phyloP scores from a whole-genome alignment of 208 protist species.

The Trypanosoma rangeli region DNA sequence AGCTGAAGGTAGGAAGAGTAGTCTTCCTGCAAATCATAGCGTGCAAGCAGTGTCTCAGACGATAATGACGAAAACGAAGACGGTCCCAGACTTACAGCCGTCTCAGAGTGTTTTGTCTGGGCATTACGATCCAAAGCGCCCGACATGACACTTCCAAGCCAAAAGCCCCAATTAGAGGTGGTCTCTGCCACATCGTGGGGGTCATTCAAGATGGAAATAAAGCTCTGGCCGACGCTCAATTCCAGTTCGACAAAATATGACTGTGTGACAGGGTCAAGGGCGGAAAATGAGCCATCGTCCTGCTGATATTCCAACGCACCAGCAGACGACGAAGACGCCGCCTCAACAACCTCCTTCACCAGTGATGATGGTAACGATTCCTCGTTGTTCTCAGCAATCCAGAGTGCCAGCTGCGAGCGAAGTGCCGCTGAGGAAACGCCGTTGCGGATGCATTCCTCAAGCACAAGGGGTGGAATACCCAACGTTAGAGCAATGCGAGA shows the following conservation, averaged over 20 bases:
- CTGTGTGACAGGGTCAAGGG: slow-evolving; percentile 66
- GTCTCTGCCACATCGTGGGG: slow-evolving; percentile 32
- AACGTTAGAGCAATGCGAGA: slow-evolving; percentile 46
- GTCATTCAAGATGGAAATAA: slow-evolving; percentile 90
- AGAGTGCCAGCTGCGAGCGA: slow-evolving; percentile 57
- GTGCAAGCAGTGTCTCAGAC: slow-evolving; percentile 41
- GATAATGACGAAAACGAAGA: slow-evolving; percentile 26
- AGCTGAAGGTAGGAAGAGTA: slow-evolving; percentile 70
- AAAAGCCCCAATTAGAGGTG: slow-evolving; percentile 47
- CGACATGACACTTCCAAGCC: slow-evolving; percentile 69
- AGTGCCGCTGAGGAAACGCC: slow-evolving; percentile 60
- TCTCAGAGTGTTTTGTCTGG: slow-evolving; percentile 4
- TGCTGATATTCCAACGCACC: slow-evolving; percentile 9
- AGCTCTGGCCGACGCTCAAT: slow-evolving; percentile 83
- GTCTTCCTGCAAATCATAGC: slow-evolving; percentile 44
- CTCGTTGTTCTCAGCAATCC: slow-evolving; percentile 48
- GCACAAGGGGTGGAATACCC: slow-evolving; percentile 58
- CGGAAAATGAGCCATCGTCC: slow-evolving; percentile 38
- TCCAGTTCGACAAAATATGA: slow-evolving; percentile 71
- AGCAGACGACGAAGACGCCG: slow-evolving; percentile 17
- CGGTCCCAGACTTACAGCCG: neutral
- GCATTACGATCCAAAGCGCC: slow-evolving; percentile 67
- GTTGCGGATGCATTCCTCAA: slow-evolving; percentile 80
- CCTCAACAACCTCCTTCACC: slow-evolving; percentile 38
- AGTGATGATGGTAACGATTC: slow-evolving; percentile 38